Conservation (phyloP, 176 grass and related monocot species). For the Alopecurus myosuroides region DNA sequence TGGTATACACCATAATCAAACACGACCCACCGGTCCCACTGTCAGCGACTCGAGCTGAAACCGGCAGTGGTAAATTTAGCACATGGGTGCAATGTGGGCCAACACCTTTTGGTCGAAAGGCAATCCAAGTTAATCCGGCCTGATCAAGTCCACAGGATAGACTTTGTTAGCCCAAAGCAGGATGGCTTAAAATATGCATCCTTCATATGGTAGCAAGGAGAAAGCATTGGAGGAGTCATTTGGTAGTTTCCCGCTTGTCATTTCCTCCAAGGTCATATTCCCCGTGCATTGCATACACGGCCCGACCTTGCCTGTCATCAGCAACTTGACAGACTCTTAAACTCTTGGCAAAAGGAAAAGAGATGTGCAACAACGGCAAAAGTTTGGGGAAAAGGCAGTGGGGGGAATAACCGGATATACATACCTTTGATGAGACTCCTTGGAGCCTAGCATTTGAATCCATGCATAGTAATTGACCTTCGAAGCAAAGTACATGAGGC, state of each 20-base stretch:
- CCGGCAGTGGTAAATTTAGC: neutral
- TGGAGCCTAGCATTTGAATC: conserved; percentile 76
- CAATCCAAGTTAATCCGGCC: conserved; percentile 34
- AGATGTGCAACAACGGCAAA: conserved; percentile 58
- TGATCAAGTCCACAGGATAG: conserved; percentile 55
- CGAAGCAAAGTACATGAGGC: conserved; percentile 36
- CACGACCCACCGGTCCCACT: neutral
- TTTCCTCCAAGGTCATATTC: conserved; percentile 40
- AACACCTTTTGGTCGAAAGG: conserved; percentile 48
- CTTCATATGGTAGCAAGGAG: conserved; percentile 49
- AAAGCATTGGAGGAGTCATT: conserved; percentile 37
- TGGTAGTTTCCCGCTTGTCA: conserved; percentile 55
- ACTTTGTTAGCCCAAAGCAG: conserved; percentile 74
- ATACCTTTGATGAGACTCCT: conserved; percentile 44
- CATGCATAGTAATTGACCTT: conserved; percentile 42
- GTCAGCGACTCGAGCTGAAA: neutral
- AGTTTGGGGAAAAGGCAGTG: conserved; percentile 38
- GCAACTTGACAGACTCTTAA: conserved; percentile 41
- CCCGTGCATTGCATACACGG: conserved; percentile 18
- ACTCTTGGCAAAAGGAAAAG: conserved; percentile 37
- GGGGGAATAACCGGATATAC: conserved; percentile 70
- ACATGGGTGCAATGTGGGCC: conserved; percentile 2
- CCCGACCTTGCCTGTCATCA: conserved; percentile 41
- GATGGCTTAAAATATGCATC: conserved; percentile 48
- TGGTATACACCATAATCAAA: neutral